These are phyloP conservation scores for Pseudisothecium myosuroides DNA, from an alignment of 225 moss, liverwort and hornwort species.

Conservation along the genomic window DNA sequence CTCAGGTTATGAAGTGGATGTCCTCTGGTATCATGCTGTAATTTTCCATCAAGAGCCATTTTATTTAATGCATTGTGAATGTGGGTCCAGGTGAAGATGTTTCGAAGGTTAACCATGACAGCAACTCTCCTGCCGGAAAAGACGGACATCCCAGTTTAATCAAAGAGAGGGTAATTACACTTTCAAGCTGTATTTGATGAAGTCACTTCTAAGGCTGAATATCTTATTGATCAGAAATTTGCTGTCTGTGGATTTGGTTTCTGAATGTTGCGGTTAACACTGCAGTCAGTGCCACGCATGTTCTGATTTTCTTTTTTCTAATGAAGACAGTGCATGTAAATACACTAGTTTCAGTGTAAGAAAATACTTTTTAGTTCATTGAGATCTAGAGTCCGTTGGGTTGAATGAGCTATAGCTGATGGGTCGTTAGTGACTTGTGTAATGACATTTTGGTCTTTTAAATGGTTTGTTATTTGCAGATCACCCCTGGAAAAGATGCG, in stretches of 20 bases:
- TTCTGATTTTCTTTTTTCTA: not conserved
- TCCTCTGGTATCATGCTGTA: not conserved
- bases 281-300: not conserved
- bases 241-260: not conserved
- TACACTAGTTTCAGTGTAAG: not conserved
- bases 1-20: not conserved
- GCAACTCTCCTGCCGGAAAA: constrained; percentile 5
- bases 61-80: not conserved
- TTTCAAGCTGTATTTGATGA: not conserved
- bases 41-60: not conserved
- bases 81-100: constrained; percentile 9
- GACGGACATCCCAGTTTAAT: not conserved
- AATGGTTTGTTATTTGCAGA: constrained; percentile 3
- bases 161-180: constrained; percentile 13
- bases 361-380: not conserved
- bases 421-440: not conserved
- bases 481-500: constrained; percentile 1
- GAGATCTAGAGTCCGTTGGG: not conserved
- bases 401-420: not conserved
- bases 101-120: not conserved
- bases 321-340: not conserved
- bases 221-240: not conserved
- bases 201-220: not conserved
- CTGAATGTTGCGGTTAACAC: not conserved
- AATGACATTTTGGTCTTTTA: not conserved